Percentiles rank a stretch among this genome's conserved stretches.
Conservation (phyloP, 345 rosid genomes). For the Populus euphratica region DNA sequence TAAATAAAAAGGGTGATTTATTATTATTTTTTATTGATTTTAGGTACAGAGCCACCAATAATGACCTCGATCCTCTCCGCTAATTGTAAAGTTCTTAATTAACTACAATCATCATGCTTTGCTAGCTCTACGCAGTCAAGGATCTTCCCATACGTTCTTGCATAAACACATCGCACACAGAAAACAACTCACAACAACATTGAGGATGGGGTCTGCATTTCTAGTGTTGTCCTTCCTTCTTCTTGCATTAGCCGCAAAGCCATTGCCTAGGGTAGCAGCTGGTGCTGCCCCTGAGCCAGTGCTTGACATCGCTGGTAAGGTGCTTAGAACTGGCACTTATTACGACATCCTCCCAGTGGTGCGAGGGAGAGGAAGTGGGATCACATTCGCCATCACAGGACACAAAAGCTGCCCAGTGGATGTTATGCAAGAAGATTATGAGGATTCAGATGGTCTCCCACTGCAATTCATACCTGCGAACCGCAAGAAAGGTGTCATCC, state of each 20-base stretch:
- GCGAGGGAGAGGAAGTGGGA: conserved; percentile 30
- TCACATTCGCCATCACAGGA: neutral
- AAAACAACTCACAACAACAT: neutral
- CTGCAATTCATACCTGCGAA: conserved; percentile 27
- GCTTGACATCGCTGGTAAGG: too few species aligned
- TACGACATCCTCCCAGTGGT: conserved; percentile 18
- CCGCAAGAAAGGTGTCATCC: conserved; percentile 18
- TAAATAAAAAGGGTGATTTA: too few species aligned
- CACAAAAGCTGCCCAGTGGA: too few species aligned
- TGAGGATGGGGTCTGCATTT: neutral
- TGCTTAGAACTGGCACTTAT: neutral
- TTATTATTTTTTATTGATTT: neutral
- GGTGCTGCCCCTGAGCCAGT: neutral
- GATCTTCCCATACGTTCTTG: neutral
- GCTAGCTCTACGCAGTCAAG: neutral
- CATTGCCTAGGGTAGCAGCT: conserved; percentile 2
- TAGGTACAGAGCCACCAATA: neutral
- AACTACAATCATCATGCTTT: too few species aligned
- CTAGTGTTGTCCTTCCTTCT: conserved; percentile 15
- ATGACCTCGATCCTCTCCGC: too few species aligned
- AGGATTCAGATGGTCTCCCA: conserved; percentile 31
- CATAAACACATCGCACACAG: neutral
- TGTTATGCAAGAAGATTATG: conserved; percentile 17
- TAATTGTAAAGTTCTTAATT: too few species aligned
- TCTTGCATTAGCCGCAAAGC: conserved; percentile 14